Evolutionary conservation across 1,284 basidiomycete genomes (phyloP).

Genomic region (Cerioporus squamosus): DNA sequence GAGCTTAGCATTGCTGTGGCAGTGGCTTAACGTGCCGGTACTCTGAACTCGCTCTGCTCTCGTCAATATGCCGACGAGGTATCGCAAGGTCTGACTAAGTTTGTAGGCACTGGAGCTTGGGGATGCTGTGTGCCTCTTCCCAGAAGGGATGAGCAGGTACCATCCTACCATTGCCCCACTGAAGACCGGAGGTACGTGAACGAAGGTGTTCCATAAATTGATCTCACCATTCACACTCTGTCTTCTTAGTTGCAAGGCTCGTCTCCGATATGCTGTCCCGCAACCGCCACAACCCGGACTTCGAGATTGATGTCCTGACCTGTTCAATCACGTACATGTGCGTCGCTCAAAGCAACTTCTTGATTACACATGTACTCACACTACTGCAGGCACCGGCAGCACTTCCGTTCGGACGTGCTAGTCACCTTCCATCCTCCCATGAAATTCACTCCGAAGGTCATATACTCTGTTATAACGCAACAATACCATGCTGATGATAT

Average conservation of each 20-base stretch:
- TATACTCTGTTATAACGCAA: not conserved
- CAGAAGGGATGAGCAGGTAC: constrained; percentile 83
- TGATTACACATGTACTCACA: constrained; percentile 31
- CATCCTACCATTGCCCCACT: constrained; percentile 83
- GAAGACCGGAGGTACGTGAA: constrained; percentile 75
- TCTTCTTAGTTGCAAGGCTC: constrained; percentile 68
- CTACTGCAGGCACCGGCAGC: constrained; percentile 56
- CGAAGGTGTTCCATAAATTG: not conserved
- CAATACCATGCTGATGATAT: not conserved
- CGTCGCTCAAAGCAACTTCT: constrained; percentile 24
- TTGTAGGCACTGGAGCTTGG: constrained; percentile 74
- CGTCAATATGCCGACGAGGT: not conserved
- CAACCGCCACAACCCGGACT: constrained; percentile 67
- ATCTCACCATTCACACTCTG: not conserved
- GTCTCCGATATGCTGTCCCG: constrained; percentile 79
- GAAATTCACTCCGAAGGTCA: constrained; percentile 65
- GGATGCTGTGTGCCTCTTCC: constrained; percentile 82
- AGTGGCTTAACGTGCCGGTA: too few species aligned
- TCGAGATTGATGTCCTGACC: constrained; percentile 73
- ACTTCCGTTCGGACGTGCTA: constrained; percentile 85
- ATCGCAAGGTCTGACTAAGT: not conserved
- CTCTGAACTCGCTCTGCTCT: not conserved
- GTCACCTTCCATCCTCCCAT: constrained; percentile 83
- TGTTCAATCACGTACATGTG: constrained; percentile 87
- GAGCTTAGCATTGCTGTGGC: too few species aligned